Percentiles rank a stretch among this genome's conserved stretches.
phyloP scores from a whole-genome alignment of 2,329 filamentous ascomycete genomes.

The Calycina marina region DNA sequence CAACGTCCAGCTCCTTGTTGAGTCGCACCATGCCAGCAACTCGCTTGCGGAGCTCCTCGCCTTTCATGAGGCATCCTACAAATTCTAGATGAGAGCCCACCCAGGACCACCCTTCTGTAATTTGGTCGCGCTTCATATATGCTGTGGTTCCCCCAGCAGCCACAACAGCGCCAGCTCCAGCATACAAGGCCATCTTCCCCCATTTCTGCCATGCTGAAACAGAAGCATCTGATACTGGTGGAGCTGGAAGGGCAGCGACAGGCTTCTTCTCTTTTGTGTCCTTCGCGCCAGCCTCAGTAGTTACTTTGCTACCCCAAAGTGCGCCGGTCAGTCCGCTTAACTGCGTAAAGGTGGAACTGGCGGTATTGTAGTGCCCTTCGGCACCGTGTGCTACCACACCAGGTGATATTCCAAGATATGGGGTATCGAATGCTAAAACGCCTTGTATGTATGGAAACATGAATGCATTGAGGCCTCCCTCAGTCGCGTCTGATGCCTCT shows the following conservation, averaged over 20 bases:
- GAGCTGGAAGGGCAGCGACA: conserved; percentile 24
- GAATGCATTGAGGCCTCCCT: conserved; percentile 34
- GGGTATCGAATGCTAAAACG: conserved; percentile 86
- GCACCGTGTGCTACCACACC: conserved; percentile 76
- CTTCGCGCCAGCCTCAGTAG: conserved; percentile 17
- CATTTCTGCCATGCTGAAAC: conserved; percentile 54
- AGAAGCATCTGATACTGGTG: conserved; percentile 27
- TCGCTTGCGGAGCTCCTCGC: conserved; percentile 64
- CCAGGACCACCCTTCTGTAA: conserved; percentile 66
- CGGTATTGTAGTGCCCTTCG: conserved; percentile 71
- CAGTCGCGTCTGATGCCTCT: conserved; percentile 1
- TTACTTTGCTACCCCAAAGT: conserved; percentile 43
- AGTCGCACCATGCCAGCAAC: conserved; percentile 54
- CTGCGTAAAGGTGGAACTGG: conserved; percentile 52
- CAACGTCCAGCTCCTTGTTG: conserved; percentile 49
- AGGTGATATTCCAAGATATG: conserved; percentile 69
- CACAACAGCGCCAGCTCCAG: conserved; percentile 70
- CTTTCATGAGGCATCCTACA: conserved; percentile 75
- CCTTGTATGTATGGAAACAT: conserved; percentile 93
- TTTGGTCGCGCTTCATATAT: conserved; percentile 70
- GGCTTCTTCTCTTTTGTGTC: conserved; percentile 24
- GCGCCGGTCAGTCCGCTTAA: conserved; percentile 50
- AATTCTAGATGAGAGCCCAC: conserved; percentile 86
- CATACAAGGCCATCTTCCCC: conserved; percentile 75
- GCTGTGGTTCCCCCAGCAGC: conserved; percentile 73